Percentiles rank a stretch among this genome's conserved stretches.
Evolutionary conservation across 192 early-diverging fungal species (phyloP).

Genomic region (Rhizophlyctis rosea): DNA sequence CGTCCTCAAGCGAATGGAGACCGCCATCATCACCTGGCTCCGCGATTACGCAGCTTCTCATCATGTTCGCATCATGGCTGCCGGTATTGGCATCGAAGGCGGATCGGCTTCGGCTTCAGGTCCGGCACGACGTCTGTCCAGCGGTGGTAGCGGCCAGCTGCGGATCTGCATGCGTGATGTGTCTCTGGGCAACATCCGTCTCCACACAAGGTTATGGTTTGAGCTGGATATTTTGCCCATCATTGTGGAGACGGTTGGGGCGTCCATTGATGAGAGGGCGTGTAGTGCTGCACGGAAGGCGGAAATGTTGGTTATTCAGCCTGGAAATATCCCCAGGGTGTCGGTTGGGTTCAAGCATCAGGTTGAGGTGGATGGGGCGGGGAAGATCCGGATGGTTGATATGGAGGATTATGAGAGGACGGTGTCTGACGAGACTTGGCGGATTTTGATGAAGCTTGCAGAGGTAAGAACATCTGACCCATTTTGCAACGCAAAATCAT

Average conservation of each 20-base stretch:
- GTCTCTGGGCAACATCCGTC: not conserved
- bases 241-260: constrained; percentile 61
- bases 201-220: constrained; percentile 40
- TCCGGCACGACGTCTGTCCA: not conserved
- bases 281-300: constrained; percentile 73
- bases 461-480: constrained; percentile 7
- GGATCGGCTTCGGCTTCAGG: not conserved
- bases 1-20: constrained; percentile 40
- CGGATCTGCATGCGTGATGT: not conserved
- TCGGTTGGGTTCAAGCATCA: constrained; percentile 57
- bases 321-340: constrained; percentile 73
- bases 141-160: not conserved
- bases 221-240: constrained; percentile 76
- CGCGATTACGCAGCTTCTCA: constrained; percentile 52
- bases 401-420: constrained; percentile 62
- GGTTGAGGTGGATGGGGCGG: constrained; percentile 70
- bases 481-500: not conserved
- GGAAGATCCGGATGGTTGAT: constrained; percentile 59
- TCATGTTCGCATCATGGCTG: constrained; percentile 65
- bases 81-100: constrained; percentile 52
- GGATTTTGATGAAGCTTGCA: constrained; percentile 53
- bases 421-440: constrained; percentile 66
- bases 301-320: constrained; percentile 67
- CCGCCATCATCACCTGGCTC: constrained; percentile 52
- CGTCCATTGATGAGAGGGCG: constrained; percentile 56